Conservation (phyloP, 2,329 filamentous ascomycete genomes). For the Pseudocercospora pini-densiflorae region DNA sequence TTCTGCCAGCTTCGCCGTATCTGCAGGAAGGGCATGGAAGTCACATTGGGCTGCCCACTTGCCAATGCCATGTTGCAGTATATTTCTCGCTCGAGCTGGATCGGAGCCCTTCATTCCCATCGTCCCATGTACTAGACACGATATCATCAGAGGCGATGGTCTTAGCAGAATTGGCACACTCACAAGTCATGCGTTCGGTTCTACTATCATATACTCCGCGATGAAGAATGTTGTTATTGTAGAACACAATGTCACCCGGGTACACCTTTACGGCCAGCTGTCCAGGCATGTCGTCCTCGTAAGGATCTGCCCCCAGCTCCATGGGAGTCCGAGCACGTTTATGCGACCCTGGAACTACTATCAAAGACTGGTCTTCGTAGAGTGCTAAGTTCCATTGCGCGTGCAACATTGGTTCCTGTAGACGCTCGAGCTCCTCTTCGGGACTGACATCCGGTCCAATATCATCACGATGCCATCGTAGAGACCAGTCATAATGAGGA, state of each 20-base stretch:
- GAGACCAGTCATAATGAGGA: slow-evolving; percentile 70
- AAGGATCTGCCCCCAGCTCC: slow-evolving; percentile 71
- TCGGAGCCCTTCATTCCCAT: slow-evolving; percentile 66
- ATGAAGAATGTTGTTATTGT: slow-evolving; percentile 87
- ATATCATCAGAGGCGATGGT: neutral
- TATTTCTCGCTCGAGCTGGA: slow-evolving; percentile 66
- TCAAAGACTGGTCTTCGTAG: slow-evolving; percentile 72
- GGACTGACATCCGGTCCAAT: slow-evolving; percentile 68
- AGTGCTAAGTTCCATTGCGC: slow-evolving; percentile 89
- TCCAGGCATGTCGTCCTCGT: slow-evolving; percentile 63
- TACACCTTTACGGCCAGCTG: slow-evolving; percentile 69
- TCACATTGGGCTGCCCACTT: slow-evolving; percentile 66
- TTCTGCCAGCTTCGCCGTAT: slow-evolving; percentile 56
- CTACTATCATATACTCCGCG: slow-evolving; percentile 66
- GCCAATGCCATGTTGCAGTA: slow-evolving; percentile 75
- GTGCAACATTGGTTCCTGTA: slow-evolving; percentile 68
- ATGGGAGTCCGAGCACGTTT: slow-evolving; percentile 68
- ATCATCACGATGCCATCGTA: slow-evolving; percentile 87
- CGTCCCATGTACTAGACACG: slow-evolving; percentile 64
- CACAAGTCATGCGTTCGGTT: slow-evolving; percentile 65
- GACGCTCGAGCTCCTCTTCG: slow-evolving; percentile 68
- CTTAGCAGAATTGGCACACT: neutral
- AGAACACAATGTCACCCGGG: slow-evolving; percentile 82
- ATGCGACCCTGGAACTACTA: slow-evolving; percentile 81
- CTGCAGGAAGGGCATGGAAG: slow-evolving; percentile 54